A percentile compares a stretch with the other conserved stretches of the same genome.
phyloP scores from a whole-genome alignment of 805 yeast species.

The Cyberlindnera japonica region DNA sequence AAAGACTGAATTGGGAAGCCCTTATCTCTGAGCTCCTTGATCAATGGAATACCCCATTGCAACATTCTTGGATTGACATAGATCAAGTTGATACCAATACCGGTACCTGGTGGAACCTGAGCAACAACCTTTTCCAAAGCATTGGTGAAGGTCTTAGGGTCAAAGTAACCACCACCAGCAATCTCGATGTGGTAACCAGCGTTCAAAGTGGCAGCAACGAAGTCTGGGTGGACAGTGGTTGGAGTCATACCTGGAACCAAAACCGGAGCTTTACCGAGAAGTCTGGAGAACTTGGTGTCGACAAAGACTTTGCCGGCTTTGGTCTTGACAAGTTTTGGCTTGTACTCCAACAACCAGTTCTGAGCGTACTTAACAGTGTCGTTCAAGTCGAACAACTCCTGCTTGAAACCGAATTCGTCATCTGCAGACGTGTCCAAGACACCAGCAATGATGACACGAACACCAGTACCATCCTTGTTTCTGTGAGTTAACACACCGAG shows the following conservation, averaged over 20 bases:
- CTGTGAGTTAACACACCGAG: constrained; percentile 94
- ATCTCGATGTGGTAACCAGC: constrained; percentile 97
- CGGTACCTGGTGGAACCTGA: constrained; percentile 76
- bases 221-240: constrained; percentile 90
- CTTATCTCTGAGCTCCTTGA: constrained; percentile 78
- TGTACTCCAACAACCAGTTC: constrained; percentile 86
- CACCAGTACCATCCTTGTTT: constrained; percentile 98
- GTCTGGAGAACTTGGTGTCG: constrained; percentile 89
- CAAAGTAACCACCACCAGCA: constrained; percentile 98
- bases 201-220: constrained; percentile 89
- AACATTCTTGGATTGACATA: constrained; percentile 97
- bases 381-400: constrained; percentile 81
- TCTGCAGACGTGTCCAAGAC: constrained; percentile 68
- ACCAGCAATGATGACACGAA: constrained; percentile 91
- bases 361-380: constrained; percentile 71
- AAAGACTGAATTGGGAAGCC: constrained; percentile 96
- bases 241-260: constrained; percentile 99
- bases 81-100: constrained; percentile 87
- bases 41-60: constrained; percentile 98
- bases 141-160: constrained; percentile 60
- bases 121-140: constrained; percentile 75
- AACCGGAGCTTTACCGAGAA: constrained; percentile 91
- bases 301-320: constrained; percentile 72
- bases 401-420: constrained; percentile 92
- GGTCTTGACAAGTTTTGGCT: constrained; percentile 81